phyloP scores from a whole-genome alignment of 106 monocot genomes.

The Phalaenopsis aphrodite region DNA sequence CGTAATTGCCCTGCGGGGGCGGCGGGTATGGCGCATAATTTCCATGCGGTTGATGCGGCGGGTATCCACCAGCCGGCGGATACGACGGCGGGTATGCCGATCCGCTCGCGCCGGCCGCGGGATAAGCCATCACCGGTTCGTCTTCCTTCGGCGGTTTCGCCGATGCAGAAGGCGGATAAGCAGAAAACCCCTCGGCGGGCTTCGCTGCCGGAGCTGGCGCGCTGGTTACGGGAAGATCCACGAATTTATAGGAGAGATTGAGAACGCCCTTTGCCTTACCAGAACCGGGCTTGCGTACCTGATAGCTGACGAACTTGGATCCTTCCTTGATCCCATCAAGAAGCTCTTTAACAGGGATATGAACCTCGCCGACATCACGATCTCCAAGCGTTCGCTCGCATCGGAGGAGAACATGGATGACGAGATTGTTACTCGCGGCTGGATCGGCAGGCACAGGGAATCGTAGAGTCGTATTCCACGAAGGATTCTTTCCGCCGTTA shows the following conservation, averaged over 20 bases:
- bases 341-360: conserved; percentile 57
- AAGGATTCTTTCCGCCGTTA: conserved; percentile 49
- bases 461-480: conserved; percentile 55
- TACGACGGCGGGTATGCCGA: conserved; percentile 18
- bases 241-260: conserved; percentile 72
- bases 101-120: conserved; percentile 15
- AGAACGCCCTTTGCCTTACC: conserved; percentile 64
- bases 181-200: not conserved
- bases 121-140: conserved; percentile 38
- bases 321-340: conserved; percentile 16
- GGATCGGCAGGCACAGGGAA: conserved; percentile 41
- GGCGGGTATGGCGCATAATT: not conserved
- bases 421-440: not conserved
- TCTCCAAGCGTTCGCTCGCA: conserved; percentile 53
- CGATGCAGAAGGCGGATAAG: conserved; percentile 8
- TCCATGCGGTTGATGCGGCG: not conserved
- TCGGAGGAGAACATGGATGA: conserved; percentile 50
- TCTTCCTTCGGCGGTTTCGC: conserved; percentile 6
- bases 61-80: conserved; percentile 3
- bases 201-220: not conserved
- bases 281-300: conserved; percentile 41
- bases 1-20: not conserved
- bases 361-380: conserved; percentile 86
- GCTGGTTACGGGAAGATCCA: conserved; percentile 18
- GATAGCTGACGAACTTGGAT: conserved; percentile 20